Conservation (phyloP, 768 basidiomycete species). For the Tricholomella constricta region DNA sequence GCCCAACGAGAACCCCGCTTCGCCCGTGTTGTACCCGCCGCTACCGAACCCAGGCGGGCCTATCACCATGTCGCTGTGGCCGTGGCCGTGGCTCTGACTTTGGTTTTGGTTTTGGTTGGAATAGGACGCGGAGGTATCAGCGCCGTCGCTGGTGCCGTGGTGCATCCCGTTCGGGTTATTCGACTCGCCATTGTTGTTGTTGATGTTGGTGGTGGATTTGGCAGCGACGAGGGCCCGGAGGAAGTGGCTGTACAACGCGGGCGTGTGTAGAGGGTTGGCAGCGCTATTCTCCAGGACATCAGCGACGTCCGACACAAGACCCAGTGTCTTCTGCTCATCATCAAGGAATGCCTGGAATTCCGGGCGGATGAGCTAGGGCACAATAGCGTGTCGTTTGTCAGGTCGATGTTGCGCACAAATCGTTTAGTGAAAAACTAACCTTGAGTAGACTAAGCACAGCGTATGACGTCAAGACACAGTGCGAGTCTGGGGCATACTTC, state of each 20-base stretch:
- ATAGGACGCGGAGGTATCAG: background rate
- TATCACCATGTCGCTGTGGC: background rate
- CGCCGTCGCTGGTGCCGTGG: background rate
- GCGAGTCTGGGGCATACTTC: constrained; percentile 86
- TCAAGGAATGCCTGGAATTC: constrained; percentile 80
- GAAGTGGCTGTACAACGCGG: constrained; percentile 86
- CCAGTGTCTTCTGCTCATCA: constrained; percentile 69
- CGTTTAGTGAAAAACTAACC: constrained; percentile 49
- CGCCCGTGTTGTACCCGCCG: constrained; percentile 22
- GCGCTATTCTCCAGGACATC: constrained; percentile 77
- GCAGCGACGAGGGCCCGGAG: constrained; percentile 75
- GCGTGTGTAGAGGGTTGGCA: constrained; percentile 81
- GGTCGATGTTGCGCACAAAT: too few species aligned
- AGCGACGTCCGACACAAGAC: constrained; percentile 79
- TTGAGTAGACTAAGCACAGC: constrained; percentile 91
- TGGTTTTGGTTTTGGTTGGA: background rate
- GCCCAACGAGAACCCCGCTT: constrained; percentile 36
- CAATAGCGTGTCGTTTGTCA: too few species aligned
- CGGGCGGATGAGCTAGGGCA: constrained; percentile 70
- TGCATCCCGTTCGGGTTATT: background rate
- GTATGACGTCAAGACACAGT: constrained; percentile 91
- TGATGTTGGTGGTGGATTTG: constrained; percentile 31
- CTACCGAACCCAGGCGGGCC: too few species aligned
- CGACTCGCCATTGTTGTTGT: background rate
- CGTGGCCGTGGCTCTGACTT: too few species aligned